A percentile compares a stretch with the other conserved stretches of the same genome.
Conservation (phyloP, 345 rosid species). For the Cardamine resedifolia region DNA sequence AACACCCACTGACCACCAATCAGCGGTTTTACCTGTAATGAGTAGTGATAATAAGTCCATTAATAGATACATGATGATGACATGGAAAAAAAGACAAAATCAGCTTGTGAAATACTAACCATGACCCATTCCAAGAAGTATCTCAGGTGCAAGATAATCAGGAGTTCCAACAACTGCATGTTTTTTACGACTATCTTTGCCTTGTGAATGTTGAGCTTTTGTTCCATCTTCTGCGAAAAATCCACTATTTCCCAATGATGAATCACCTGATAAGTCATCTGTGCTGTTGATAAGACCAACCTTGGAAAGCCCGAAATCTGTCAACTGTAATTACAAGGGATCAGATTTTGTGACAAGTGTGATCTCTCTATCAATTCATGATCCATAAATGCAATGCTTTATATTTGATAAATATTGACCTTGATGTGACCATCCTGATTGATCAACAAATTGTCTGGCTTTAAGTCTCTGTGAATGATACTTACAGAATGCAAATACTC, state of each 20-base stretch:
- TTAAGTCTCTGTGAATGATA: conserved; percentile 94
- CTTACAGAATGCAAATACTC: conserved; percentile 93
- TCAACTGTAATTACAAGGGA: conserved; percentile 69
- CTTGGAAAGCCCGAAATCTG: conserved; percentile 98
- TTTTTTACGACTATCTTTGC: conserved; percentile 65
- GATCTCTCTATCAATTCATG: not conserved
- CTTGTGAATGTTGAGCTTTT: conserved; percentile 41
- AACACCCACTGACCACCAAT: conserved; percentile 99
- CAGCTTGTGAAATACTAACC: conserved; percentile 50
- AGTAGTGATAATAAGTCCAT: conserved; percentile 12
- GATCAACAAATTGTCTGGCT: conserved; percentile 97
- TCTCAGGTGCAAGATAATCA: conserved; percentile 98
- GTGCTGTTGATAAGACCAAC: conserved; percentile 98
- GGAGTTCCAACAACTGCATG: conserved; percentile 90
- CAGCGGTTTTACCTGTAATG: conserved; percentile 82
- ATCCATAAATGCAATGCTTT: conserved; percentile 1
- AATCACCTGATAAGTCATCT: conserved; percentile 77
- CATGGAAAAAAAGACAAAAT: not conserved
- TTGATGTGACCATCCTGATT: conserved; percentile 98
- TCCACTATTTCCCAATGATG: conserved; percentile 56
- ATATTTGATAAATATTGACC: conserved; percentile 50
- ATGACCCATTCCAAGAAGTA: conserved; percentile 98
- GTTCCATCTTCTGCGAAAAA: conserved; percentile 57
- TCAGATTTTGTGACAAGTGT: conserved; percentile 27
- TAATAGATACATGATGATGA: conserved; percentile 11